Percentiles rank a stretch among this genome's conserved stretches.
These are phyloP conservation scores for Xylaria sp. DNA, from an alignment of 2,329 filamentous ascomycete species.

Conservation along the genomic window DNA sequence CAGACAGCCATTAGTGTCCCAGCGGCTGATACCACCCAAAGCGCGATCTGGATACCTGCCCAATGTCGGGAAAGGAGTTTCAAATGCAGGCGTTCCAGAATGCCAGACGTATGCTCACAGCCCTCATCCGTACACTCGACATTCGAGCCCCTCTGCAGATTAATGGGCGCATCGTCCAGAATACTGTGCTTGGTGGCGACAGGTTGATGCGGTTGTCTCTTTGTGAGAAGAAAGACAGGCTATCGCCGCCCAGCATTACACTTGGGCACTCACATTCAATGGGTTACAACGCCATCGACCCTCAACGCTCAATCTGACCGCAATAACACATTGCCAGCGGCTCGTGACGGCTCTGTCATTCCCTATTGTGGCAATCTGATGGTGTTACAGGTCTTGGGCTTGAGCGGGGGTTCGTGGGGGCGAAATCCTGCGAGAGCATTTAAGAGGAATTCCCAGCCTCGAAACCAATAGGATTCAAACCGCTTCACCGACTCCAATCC, in stretches of 20 bases:
- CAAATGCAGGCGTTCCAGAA: constrained; percentile 5
- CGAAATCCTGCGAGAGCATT: constrained; percentile 35
- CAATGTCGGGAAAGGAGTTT: constrained; percentile 3
- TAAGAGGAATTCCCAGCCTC: constrained; percentile 3
- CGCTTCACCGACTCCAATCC: constrained; percentile 20
- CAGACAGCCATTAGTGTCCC: background rate
- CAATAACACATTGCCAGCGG: constrained; percentile 11
- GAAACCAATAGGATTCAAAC: constrained; percentile 21
- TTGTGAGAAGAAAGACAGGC: background rate
- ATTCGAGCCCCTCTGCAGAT: constrained; percentile 1
- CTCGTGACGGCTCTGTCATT: constrained; percentile 12
- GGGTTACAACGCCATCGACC: constrained; percentile 6
- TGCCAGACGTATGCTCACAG: constrained; percentile 5
- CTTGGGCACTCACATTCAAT: constrained; percentile 2
- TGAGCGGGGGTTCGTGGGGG: constrained; percentile 38
- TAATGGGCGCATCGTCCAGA: background rate
- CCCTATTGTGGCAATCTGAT: constrained; percentile 29
- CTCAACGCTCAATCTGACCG: constrained; percentile 9
- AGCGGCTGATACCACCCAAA: background rate
- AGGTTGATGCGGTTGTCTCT: constrained; percentile 7
- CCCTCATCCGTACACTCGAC: background rate
- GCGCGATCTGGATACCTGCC: background rate
- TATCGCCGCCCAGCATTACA: constrained; percentile 9
- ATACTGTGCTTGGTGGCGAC: background rate
- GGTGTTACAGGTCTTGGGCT: constrained; percentile 23